phyloP scores from a whole-genome alignment of 441 rosid genomes.

The Pelargonium myrrhifolium region DNA sequence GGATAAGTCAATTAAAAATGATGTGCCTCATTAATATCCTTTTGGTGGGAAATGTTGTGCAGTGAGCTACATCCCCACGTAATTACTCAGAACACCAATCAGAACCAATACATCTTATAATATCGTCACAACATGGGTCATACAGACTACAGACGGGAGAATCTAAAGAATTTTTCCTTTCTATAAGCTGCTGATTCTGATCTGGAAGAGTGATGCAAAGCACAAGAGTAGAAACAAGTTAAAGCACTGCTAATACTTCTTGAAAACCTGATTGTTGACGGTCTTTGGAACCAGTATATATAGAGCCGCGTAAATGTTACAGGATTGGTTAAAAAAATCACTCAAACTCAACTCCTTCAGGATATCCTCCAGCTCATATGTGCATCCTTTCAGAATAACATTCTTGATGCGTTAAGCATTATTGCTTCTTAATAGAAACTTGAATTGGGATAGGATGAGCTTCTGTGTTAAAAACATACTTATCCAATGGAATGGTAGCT shows the following conservation, averaged over 20 bases:
- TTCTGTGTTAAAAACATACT: slow-evolving; percentile 83
- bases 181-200: slow-evolving; percentile 15
- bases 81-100: slow-evolving; percentile 17
- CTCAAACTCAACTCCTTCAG: slow-evolving; percentile 7
- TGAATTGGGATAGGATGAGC: slow-evolving; percentile 83
- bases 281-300: slow-evolving; percentile 15
- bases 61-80: slow-evolving; percentile 15
- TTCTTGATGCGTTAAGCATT: slow-evolving; percentile 9
- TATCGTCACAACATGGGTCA: slow-evolving; percentile 17
- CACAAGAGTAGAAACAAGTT: background rate
- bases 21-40: slow-evolving; percentile 18
- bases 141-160: slow-evolving; percentile 4
- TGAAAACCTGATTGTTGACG: slow-evolving; percentile 10
- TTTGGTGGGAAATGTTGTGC: slow-evolving; percentile 17
- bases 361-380: slow-evolving; percentile 11
- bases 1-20: slow-evolving; percentile 25
- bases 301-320: slow-evolving; percentile 10
- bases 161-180: slow-evolving; percentile 12
- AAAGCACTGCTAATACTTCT: slow-evolving; percentile 10
- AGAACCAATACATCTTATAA: slow-evolving; percentile 24
- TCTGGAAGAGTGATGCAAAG: background rate
- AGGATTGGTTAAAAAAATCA: slow-evolving; percentile 13
- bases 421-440: slow-evolving; percentile 23
- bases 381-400: slow-evolving; percentile 15
- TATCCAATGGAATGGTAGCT: slow-evolving; percentile 65